Evolutionary conservation across 2,329 filamentous ascomycete species (phyloP), one percentile per base, ranked within the genome.

Genomic region (Botrytis galanthina): DNA sequence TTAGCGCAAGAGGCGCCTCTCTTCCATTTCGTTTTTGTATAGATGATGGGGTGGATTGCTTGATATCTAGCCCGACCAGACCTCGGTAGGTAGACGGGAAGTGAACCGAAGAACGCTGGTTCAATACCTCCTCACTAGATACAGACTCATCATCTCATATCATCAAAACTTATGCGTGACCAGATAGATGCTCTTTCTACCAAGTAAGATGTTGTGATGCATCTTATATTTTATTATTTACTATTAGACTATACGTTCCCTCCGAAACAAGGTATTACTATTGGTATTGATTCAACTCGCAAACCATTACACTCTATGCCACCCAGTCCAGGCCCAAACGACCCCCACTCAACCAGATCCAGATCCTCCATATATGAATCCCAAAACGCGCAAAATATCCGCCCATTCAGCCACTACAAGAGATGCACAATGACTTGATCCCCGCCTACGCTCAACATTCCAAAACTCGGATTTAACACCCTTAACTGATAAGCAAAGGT

Each of bases 291-390:
- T 22, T 68, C 48, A 42, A 42, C 37, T 10, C 6, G n/a, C 12
- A 48, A 29, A 57, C 14, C 12, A 42, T 42, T 29, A 1, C 66
- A 42, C 26, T 32, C n/a, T 32, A 20, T n/a, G 22, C 66, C 48
- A 20, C 14, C 63, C 63, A 51, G 18, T 32, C 46, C 46, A 67
- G 35, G 14, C 10, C 0, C 37, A 42, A 66, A 39, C 32, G 1
- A 57, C 2, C n/a, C n/a, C 48, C 46, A 26, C 37, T 44, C 35
- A 4, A 37, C 4, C n/a, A 60, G 57, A 16, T 35, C 29, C 14
- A 57, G 35, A 42, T 57, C 48, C 66, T 46, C 48, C 37, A 68
- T 16, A 68, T 32, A 57, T 68, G 35, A 51, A 68, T 68, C 66
- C 48, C 66, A 68, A 68, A 68, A 68, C 48, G 35, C 48, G 48